phyloP scores from a whole-genome alignment of 106 monocot species.

The Acanthochlamys bracteata region DNA sequence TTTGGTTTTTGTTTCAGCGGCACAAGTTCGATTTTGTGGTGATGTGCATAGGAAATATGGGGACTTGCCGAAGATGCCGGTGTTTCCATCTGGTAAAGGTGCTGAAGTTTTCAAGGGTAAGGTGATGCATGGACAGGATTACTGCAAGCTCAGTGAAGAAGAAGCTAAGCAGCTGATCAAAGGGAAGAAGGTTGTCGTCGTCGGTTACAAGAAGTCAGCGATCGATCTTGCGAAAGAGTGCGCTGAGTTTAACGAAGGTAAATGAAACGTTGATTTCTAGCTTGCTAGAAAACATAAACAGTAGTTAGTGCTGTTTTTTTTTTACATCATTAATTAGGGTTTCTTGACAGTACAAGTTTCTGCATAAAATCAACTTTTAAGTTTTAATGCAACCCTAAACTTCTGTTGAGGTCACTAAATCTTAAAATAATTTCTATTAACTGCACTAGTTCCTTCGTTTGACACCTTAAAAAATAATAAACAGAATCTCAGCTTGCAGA shows the following conservation, averaged over 20 bases:
- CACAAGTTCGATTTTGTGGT: constrained; percentile 77
- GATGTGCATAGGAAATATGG: constrained; percentile 92
- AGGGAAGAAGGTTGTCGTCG: constrained; percentile 71
- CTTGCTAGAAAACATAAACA: background rate
- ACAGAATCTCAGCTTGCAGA: no score
- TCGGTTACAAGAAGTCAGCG: constrained; percentile 86
- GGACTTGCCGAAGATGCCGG: constrained; percentile 58
- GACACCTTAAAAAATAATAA: no score
- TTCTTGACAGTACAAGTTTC: no score
- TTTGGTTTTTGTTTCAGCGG: constrained; percentile 31
- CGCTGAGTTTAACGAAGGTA: constrained; percentile 77
- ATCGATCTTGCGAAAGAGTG: constrained; percentile 82
- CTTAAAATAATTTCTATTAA: no score
- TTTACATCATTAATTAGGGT: background rate
- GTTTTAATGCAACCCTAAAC: no score
- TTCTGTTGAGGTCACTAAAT: no score
- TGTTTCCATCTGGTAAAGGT: constrained; percentile 38
- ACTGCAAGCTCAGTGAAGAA: constrained; percentile 62
- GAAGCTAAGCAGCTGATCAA: constrained; percentile 38
- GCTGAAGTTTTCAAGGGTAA: constrained; percentile 65
- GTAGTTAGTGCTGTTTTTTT: background rate
- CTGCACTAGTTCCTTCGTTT: no score
- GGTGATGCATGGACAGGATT: constrained; percentile 78
- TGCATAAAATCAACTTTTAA: no score
- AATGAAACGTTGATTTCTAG: background rate